Evolutionary conservation across 495 filamentous ascomycete species (phyloP).

Genomic region (Aspergillus steynii): DNA sequence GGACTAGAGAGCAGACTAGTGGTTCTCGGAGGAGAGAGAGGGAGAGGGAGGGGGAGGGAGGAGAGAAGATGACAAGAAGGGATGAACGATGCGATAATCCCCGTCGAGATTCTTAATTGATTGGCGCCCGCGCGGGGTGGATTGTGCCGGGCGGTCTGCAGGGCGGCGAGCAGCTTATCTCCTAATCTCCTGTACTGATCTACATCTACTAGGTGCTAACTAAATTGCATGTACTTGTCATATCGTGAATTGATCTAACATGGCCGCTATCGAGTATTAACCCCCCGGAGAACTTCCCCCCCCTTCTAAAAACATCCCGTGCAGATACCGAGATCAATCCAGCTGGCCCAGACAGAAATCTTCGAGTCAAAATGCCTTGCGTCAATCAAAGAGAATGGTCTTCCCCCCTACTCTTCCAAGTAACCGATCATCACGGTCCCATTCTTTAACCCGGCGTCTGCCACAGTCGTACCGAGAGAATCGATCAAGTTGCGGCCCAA

Average conservation of each 20-base stretch:
- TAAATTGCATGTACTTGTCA: neutral
- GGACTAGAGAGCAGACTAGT: neutral
- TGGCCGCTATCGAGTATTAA: neutral
- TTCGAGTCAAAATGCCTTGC: conserved; percentile 12
- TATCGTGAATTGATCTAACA: neutral
- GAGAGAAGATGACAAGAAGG: conserved; percentile 7
- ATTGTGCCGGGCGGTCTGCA: conserved; percentile 39
- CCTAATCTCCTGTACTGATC: neutral
- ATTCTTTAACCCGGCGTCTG: conserved; percentile 83
- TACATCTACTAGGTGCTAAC: too few relatives aligned
- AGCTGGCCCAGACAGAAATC: neutral
- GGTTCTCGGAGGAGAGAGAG: neutral
- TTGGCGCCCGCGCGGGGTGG: conserved; percentile 36
- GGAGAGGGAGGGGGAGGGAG: neutral
- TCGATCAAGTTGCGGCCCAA: conserved; percentile 82
- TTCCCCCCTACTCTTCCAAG: conserved; percentile 56
- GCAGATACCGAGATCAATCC: neutral
- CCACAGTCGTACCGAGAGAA: conserved; percentile 67
- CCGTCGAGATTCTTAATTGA: conserved; percentile 5
- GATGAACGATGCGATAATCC: conserved; percentile 12
- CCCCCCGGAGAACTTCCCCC: neutral
- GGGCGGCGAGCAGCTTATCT: conserved; percentile 12
- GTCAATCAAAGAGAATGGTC: neutral
- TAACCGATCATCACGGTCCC: conserved; percentile 93
- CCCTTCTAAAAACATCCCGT: neutral